Evolutionary conservation across 805 yeast genomes (phyloP).

Genomic region (Kuraishia piskuri): DNA sequence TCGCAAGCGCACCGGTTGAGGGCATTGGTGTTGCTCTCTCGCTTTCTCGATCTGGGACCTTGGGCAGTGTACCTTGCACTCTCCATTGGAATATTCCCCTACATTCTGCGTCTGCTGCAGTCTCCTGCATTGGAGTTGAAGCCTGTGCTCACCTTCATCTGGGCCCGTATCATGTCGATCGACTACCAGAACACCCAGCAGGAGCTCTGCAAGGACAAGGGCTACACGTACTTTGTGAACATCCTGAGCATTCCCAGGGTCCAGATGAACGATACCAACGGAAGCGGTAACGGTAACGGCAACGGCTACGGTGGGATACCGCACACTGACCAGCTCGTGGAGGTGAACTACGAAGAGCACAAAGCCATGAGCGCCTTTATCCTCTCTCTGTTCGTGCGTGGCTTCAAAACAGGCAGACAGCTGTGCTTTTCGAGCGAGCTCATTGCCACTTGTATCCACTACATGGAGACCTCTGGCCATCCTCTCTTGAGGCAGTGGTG

Average conservation of each 20-base stretch:
- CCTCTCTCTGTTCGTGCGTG: constrained; percentile 74
- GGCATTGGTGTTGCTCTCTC: constrained; percentile 75
- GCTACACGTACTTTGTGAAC: constrained; percentile 77
- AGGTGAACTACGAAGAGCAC: constrained; percentile 65
- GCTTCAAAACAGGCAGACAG: constrained; percentile 71
- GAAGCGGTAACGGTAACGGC: constrained; percentile 7
- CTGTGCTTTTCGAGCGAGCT: constrained; percentile 71
- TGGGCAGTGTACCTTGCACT: constrained; percentile 94
- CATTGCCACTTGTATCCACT: constrained; percentile 54
- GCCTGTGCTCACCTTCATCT: constrained; percentile 89
- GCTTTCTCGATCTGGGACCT: constrained; percentile 89
- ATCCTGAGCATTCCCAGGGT: constrained; percentile 46
- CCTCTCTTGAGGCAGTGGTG: constrained; percentile 94
- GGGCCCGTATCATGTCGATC: constrained; percentile 97
- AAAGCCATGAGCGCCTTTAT: constrained; percentile 95
- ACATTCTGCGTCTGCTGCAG: constrained; percentile 80
- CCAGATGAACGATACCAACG: constrained; percentile 16
- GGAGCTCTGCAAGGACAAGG: constrained; percentile 85
- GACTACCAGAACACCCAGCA: constrained; percentile 86
- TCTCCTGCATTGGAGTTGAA: constrained; percentile 93
- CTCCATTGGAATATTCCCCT: constrained; percentile 93
- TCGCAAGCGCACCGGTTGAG: constrained; percentile 92
- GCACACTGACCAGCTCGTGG: constrained; percentile 14
- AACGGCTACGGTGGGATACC: constrained; percentile 13
- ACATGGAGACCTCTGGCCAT: constrained; percentile 64